phyloP scores from a whole-genome alignment of 176 grass and related monocot genomes.

The Rhynchospora tenuis region DNA sequence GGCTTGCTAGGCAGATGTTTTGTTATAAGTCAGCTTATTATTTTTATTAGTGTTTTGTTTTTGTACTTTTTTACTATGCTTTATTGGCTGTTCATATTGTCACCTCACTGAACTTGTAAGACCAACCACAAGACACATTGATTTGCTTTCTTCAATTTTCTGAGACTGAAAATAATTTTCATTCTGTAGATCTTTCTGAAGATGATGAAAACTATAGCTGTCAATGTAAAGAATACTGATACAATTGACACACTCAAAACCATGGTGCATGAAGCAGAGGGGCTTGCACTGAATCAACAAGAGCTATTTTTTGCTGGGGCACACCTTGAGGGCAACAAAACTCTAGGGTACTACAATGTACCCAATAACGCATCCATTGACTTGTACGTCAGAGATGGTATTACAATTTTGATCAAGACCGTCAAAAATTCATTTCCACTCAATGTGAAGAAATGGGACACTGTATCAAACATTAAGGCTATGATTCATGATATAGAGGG shows the following conservation, averaged over 20 bases:
- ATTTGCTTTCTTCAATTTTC: neutral
- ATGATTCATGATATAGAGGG: conserved; percentile 15
- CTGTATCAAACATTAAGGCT: neutral
- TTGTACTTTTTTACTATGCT: neutral
- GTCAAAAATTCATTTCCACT: neutral
- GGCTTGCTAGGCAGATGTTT: neutral
- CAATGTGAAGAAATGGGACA: conserved; percentile 15
- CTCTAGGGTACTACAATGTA: neutral
- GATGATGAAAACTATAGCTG: neutral
- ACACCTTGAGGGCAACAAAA: neutral
- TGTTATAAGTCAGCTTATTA: neutral
- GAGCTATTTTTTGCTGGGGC: neutral
- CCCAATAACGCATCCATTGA: conserved; percentile 14
- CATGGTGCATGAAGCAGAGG: neutral
- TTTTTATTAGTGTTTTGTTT: neutral
- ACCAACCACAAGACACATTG: neutral
- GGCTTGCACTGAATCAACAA: neutral
- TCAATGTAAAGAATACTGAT: neutral
- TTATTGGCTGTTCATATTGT: neutral
- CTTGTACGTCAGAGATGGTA: conserved; percentile 20
- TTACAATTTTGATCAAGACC: conserved; percentile 9
- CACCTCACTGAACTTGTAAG: neutral
- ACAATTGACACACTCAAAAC: neutral
- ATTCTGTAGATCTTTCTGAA: neutral
- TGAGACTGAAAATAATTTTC: neutral